Conservation (phyloP, 108 stramenopile genomes). For the Nitzschia inconspicua region DNA sequence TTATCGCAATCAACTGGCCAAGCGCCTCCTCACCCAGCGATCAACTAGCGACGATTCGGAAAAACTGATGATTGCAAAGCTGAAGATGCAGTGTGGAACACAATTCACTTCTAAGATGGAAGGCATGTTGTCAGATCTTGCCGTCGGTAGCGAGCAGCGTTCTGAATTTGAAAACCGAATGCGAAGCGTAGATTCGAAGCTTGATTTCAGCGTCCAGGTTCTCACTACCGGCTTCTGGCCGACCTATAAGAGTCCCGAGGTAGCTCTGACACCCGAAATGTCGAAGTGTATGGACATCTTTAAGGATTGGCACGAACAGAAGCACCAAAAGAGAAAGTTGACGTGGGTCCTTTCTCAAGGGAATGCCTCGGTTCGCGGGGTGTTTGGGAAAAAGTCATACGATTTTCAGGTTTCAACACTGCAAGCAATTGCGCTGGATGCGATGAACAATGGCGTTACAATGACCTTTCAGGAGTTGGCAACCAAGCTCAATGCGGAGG, state of each 20-base stretch:
- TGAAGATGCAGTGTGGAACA: conserved; percentile 97
- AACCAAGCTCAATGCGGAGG: conserved; percentile 79
- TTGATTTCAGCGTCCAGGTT: conserved; percentile 92
- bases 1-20: conserved; percentile 97
- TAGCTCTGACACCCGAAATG: conserved; percentile 90
- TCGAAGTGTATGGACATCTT: conserved; percentile 88
- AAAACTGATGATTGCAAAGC: conserved; percentile 97
- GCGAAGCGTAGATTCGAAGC: conserved; percentile 54
- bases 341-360: conserved; percentile 93
- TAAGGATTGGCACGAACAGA: conserved; percentile 88
- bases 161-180: conserved; percentile 84
- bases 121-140: conserved; percentile 98
- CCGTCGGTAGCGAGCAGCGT: conserved; percentile 92
- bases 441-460: conserved; percentile 75
- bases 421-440: conserved; percentile 90
- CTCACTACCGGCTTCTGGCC: conserved; percentile 99
- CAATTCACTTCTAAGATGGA: conserved; percentile 99
- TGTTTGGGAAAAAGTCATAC: conserved; percentile 92
- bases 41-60: conserved; percentile 98
- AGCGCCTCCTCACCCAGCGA: conserved; percentile 94
- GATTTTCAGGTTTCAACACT: conserved; percentile 96
- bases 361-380: conserved; percentile 87
- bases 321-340: conserved; percentile 87
- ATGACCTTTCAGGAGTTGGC: conserved; percentile 67
- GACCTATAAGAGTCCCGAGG: conserved; percentile 88